Conservation (phyloP, 768 basidiomycete genomes). For the Leccinum truebloodii region DNA sequence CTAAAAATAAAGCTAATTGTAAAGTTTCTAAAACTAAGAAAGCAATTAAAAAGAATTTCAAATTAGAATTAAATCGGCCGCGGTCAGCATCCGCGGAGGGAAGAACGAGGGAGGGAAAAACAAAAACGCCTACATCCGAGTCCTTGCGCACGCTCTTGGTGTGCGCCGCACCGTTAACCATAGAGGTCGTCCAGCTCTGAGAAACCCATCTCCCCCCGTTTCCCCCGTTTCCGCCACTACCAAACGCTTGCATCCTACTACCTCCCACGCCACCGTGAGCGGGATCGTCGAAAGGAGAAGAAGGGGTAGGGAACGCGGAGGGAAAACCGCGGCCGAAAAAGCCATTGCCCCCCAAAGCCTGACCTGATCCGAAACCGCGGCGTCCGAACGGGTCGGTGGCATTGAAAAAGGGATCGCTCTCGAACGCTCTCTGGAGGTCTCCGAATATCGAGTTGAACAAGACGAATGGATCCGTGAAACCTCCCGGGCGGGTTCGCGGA, state of each 20-base stretch:
- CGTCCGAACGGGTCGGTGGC: slow-evolving; percentile 15
- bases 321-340: slow-evolving; percentile 14
- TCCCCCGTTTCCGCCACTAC: slow-evolving; percentile 1
- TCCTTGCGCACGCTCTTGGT: slow-evolving; percentile 56
- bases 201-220: slow-evolving; percentile 42
- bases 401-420: slow-evolving; percentile 37
- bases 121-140: slow-evolving; percentile 48
- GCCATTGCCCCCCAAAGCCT: slow-evolving; percentile 10
- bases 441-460: slow-evolving; percentile 75
- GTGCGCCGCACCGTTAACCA: slow-evolving; percentile 68
- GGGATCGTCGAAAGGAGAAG: slow-evolving; percentile 15
- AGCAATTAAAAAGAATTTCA: no score
- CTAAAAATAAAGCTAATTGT: no score
- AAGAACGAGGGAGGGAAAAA: background rate
- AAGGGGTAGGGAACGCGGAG: slow-evolving; percentile 2
- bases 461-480: slow-evolving; percentile 74
- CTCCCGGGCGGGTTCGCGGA: slow-evolving; percentile 16
- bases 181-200: slow-evolving; percentile 57
- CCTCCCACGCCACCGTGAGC: slow-evolving; percentile 17
- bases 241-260: slow-evolving; percentile 14
- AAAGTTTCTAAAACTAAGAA: no score
- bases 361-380: slow-evolving; percentile 17
- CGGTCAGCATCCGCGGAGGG: background rate
- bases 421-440: slow-evolving; percentile 40
- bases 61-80: no score